Evolutionary conservation across 306 rosid species (phyloP), one percentile per base, ranked within the genome.

Genomic region (Lathyrus sativus): DNA sequence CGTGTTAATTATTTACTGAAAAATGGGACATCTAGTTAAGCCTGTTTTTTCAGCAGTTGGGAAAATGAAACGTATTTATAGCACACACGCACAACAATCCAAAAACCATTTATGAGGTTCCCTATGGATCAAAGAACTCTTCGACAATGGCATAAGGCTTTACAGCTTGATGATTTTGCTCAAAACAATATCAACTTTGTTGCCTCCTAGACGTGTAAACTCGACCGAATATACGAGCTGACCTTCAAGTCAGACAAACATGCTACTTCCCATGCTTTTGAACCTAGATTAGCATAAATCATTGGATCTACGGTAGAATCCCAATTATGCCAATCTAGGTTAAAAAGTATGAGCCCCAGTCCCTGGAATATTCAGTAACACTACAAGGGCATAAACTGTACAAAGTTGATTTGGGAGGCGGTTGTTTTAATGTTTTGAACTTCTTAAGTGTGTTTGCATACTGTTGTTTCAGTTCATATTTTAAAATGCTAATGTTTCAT

Each of bases 381-480:
- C 26, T 35, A 18, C 45, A 6, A 59, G 45, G 17, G 28, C 65
- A 33, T 33, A 59, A 31, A 33, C 65, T 14, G 45, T 59, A 51
- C 31, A 51, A 51, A 19, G n/a, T 9, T 51, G 28, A 0, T 51
- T 51, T 19, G 58, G 58, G n/a, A 18, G 58, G 31, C 4, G 58
- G 11, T 1, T 10, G 58, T 51, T 5, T 19, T 51, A 8, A 49
- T 17, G 57, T 50, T 50, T 50, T 18, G 57, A 62, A 62, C 33
- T 61, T 61, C 11, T 66, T 14, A 2, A 51, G n/a, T 60, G 18
- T 72, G 68, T 49, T 58, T 49, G 68, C 57, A 44, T n/a, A 46
- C 60, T 4, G 33, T 28, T 71, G 42, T 71, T 62, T 48, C 46
- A 43, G 38, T 45, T 38, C 65, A 46, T 72, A 13, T 51, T 51